Evolutionary conservation across 345 rosid species (phyloP), one percentile per base, ranked within the genome.

Genomic region (Murraya paniculata): DNA sequence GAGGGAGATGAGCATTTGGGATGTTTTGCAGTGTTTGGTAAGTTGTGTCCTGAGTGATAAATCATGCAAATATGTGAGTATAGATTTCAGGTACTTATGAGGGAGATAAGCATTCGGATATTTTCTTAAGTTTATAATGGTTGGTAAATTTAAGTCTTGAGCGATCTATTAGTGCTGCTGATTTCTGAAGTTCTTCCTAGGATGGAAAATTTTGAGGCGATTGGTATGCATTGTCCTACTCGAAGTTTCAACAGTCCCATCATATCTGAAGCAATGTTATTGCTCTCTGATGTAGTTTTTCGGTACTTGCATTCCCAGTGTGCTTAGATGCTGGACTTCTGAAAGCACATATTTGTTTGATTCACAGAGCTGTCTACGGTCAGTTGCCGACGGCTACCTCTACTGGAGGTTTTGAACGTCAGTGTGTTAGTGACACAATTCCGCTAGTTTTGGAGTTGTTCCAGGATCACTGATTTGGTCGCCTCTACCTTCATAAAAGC

Each of bases 201-300:
- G 41, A 10, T 38, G 25, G 25, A 13, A 39, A 28, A 21, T 74
- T 77, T n/a, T 14, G 73, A 79, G 38, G 61, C 53, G 33, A 21
- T 48, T 57, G 27, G 13, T 64, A 69, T 41, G 33, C 24, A 41
- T 58, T 22, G n/a, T 10, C 13, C 67, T 30, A 25, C 35, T 57
- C 24, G 35, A 31, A 71, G 58, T 61, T 64, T 16, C 31, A 13
- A 48, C 35, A 24, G 28, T 35, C 30, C 39, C 61, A 25, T 38
- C 13, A 9, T 71, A 30, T 14, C 35, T 50, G 68, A 28, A 36
- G 41, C 76, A n/a, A 30, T 31, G 45, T 6, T 18, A 16, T 71
- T 76, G 73, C 68, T 55, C 56, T n/a, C 25, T 24, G 57, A 41
- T 36, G 67, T 35, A 62, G 76, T 45, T 41, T 59, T 61, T 27